Base-by-base conservation (phyloP, 768 basidiomycete genomes). In the Serpula lacrymans region DNA sequence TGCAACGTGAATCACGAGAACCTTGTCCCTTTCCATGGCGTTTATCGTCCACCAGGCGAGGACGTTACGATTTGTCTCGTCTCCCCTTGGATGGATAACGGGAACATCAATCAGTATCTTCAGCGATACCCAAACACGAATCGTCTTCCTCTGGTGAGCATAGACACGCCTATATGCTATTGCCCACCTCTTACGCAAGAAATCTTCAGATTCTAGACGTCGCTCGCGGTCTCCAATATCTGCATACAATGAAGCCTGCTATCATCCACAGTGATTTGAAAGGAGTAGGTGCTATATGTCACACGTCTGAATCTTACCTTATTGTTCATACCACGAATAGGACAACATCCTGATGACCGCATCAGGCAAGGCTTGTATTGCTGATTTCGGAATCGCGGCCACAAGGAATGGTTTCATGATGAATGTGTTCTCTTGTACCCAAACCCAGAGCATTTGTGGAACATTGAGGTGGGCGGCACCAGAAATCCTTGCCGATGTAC, bases 321-420 rank as follows among this genome's bases (percentile, higher is more conserved):
- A 27, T 25, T 5, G 30, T 17, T 13, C 31, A 33, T 26, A 58
- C 16, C 52, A 53, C 52, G 8, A 26, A 0, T 41, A 74, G 74
- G 66, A 62, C 11, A 77, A 77, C 41, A 70, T 78, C 33, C 62
- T 77, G 16, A 61, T 77, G 13, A 69, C 68, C 5, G 55, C 49
- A 4, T 46, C 58, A 10, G 62, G 62, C 11, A 55, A 58, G 18
- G 76, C 75, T 9, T 74, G 72, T 39, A 58, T 77, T 4, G 68
- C 74, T 20, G 75, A 77, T 49, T 77, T 77, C 38, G 75, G 75
- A 12, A 55, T 77, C 17, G 44, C 12, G 7, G 54, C 49, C 0
- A 28, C 42, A 17, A 57, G 55, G 17, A 54, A 55, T 37, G n/a
- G n/a, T n/a, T n/a, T n/a, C n/a, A n/a, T n/a, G n/a, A n/a, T n/a